Conservation (phyloP, 192 early-diverging fungal species). For the Coemansia nantahalensis region DNA sequence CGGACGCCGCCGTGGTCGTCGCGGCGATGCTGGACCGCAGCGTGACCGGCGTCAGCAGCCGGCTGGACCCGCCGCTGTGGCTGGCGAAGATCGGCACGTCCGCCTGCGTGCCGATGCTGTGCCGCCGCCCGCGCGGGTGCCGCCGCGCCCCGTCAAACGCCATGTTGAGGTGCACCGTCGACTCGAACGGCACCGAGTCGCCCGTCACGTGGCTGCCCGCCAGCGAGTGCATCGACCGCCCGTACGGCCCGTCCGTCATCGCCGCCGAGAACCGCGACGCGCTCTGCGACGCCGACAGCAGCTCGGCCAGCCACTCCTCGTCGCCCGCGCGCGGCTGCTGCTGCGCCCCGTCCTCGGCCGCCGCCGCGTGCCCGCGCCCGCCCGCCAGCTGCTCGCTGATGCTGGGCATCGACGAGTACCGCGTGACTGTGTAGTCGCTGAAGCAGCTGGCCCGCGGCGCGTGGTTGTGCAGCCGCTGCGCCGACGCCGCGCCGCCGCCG, state of each 20-base stretch:
- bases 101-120: conserved; percentile 16
- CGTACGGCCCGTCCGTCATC: conserved; percentile 9
- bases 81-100: background rate
- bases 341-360: background rate
- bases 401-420: conserved; percentile 12
- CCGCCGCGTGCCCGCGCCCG: no score
- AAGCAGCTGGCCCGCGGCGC: conserved; percentile 11
- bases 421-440: conserved; percentile 8
- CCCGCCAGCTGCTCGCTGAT: conserved; percentile 5
- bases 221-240: conserved; percentile 22
- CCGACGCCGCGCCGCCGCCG: background rate
- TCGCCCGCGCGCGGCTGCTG: conserved; percentile 1
- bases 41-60: conserved; percentile 8
- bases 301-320: conserved; percentile 8
- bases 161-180: background rate
- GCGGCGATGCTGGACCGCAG: conserved; percentile 6
- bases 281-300: conserved; percentile 7
- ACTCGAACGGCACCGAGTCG: background rate
- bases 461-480: background rate
- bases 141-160: background rate
- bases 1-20: background rate
- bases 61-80: background rate
- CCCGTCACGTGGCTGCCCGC: conserved; percentile 7
- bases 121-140: conserved; percentile 6
- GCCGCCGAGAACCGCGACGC: conserved; percentile 22